A percentile compares a stretch with the other conserved stretches of the same genome.
Conservation (phyloP, 257 asterid genomes). For the Mitragyna speciosa region DNA sequence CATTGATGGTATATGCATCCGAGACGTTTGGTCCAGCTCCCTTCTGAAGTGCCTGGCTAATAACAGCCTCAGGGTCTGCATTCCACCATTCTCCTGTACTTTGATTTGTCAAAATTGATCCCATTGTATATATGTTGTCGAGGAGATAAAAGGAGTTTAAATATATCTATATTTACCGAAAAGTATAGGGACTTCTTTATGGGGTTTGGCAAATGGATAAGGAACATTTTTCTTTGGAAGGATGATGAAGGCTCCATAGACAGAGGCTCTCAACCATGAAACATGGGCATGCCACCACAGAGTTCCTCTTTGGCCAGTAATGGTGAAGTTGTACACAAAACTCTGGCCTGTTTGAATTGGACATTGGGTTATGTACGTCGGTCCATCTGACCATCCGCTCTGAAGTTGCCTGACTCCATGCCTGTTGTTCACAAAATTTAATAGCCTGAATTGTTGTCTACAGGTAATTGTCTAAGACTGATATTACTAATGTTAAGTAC, state of each 20-base stretch:
- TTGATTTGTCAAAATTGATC: background rate
- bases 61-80: slow-evolving; percentile 52
- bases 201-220: slow-evolving; percentile 64
- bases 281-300: slow-evolving; percentile 69
- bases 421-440: slow-evolving; percentile 28
- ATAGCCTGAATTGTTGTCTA: background rate
- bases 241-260: slow-evolving; percentile 56
- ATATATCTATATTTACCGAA: slow-evolving; percentile 39
- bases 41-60: slow-evolving; percentile 49
- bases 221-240: slow-evolving; percentile 42
- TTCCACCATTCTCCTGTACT: slow-evolving; percentile 73
- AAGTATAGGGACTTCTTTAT: slow-evolving; percentile 52
- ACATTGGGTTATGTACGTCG: slow-evolving; percentile 63
- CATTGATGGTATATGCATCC: slow-evolving; percentile 65
- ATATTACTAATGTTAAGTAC: background rate
- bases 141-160: background rate
- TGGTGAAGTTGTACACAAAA: slow-evolving; percentile 60
- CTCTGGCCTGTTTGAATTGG: slow-evolving; percentile 62
- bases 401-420: slow-evolving; percentile 61
- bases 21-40: slow-evolving; percentile 69
- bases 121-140: background rate
- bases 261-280: slow-evolving; percentile 64
- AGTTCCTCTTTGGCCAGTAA: slow-evolving; percentile 65
- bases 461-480: background rate
- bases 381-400: slow-evolving; percentile 78